Conservation (phyloP, 2,329 filamentous ascomycete species). For the Colletotrichum noveboracense region DNA sequence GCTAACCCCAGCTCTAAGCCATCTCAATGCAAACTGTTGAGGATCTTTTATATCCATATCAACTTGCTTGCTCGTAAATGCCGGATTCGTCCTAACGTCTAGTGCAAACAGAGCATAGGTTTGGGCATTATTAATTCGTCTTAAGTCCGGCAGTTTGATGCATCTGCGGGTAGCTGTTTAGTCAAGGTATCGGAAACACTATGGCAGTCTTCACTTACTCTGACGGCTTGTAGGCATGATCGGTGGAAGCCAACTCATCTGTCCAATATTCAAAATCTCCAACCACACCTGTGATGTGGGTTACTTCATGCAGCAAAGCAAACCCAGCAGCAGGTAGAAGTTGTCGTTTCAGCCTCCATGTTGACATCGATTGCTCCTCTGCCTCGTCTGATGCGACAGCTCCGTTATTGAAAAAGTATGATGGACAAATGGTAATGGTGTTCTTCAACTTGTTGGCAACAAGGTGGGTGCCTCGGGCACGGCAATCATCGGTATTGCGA, state of each 20-base stretch:
- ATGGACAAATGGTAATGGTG: not conserved
- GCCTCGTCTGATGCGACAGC: not conserved
- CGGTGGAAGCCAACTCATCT: not conserved
- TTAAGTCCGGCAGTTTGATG: not conserved
- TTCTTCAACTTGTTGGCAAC: not conserved
- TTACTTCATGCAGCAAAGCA: not conserved
- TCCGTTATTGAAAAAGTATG: not conserved
- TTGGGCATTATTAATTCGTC: not conserved
- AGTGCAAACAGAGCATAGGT: not conserved
- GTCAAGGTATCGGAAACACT: not conserved
- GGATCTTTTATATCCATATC: not conserved
- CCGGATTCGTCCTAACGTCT: not conserved
- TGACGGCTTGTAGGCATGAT: not conserved
- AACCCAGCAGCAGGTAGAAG: not conserved
- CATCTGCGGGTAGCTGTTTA: not conserved
- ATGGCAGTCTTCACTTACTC: not conserved
- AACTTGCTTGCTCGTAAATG: not conserved
- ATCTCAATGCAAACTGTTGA: not conserved
- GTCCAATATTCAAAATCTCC: not conserved
- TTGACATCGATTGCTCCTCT: not conserved
- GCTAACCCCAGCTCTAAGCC: not conserved
- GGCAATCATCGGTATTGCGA: not conserved
- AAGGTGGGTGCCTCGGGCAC: not conserved
- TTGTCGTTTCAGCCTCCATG: not conserved
- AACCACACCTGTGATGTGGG: not conserved